Evolutionary conservation across 2,329 filamentous ascomycete species (phyloP), one percentile per base, ranked within the genome.

Genomic region (Scedosporium apiospermum): DNA sequence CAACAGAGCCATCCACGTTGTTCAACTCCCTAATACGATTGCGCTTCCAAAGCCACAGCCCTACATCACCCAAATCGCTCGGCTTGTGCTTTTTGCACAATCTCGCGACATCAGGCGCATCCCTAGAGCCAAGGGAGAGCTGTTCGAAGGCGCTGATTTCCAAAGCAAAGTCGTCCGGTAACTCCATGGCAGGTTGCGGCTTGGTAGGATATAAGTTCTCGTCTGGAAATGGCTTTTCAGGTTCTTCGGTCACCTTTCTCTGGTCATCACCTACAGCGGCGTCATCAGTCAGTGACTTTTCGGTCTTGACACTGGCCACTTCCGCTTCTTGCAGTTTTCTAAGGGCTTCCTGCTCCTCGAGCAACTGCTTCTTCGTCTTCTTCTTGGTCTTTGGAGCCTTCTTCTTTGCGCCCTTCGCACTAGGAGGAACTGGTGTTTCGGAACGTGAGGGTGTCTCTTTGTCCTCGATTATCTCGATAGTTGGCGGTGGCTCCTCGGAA

Each of bases 301-400:
- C 70, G 12, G 41, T 18, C 18, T 74, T 70, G 9, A 67, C 66
- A 6, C 68, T 71, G 41, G 73, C 69, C 10, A 74, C 68, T 65
- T 72, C 71, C 67, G 80, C 80, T 63, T 80, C 77, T 53, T 80
- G 78, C 49, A 79, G 77, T 66, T 85, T 85, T 62, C 85, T 74
- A 10, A 82, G 82, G 68, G 88, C 83, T 21, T 82, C 80, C 70
- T 91, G 87, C 69, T 89, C 86, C 57, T 88, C 82, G 2, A 89
- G 72, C 2, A 90, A 72, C 69, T 92, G 87, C 72, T 90, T 92
- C 79, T 92, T 93, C 0, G 88, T 84, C 74, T 90, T 91, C 77
- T 84, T 91, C 78, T 90, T 90, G 3, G 81, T 67, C 71, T 88
- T 88, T 55, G 76, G 34, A 0, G 68, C 18, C 46, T 80, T 78